Evolutionary conservation across 139 green algal species (phyloP).

Genomic region (Tetradesmus obliquus): DNA sequence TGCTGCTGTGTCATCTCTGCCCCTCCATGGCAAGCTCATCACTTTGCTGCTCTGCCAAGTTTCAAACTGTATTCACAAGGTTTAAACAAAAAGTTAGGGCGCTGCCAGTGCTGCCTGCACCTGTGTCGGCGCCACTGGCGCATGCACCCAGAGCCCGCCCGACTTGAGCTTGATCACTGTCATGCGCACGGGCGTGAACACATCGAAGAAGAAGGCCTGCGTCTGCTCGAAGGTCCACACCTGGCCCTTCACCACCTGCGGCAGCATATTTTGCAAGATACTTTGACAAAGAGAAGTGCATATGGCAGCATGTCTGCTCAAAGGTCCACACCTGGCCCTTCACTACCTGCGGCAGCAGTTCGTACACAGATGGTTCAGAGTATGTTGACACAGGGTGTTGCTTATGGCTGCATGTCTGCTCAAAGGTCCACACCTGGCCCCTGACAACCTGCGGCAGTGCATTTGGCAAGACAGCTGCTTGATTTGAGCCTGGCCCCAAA

Average conservation of each 20-base stretch:
- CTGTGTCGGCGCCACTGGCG: conserved; percentile 87
- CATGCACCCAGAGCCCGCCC: conserved; percentile 89
- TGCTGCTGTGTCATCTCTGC: neutral
- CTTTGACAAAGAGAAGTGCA: neutral
- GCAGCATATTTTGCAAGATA: neutral
- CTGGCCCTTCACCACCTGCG: conserved; percentile 71
- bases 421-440: conserved; percentile 88
- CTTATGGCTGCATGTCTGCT: conserved; percentile 72
- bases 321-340: conserved; percentile 86
- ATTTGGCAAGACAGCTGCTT: neutral
- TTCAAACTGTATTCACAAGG: no score
- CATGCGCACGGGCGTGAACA: conserved; percentile 90
- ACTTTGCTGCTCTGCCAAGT: no score
- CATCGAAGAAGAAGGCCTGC: conserved; percentile 74
- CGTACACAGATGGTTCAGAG: no score
- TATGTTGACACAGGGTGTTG: neutral
- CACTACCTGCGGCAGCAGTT: conserved; percentile 64
- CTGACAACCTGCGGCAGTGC: conserved; percentile 68
- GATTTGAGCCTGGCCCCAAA: neutral
- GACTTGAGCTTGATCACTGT: conserved; percentile 84
- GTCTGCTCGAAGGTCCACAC: conserved; percentile 95
- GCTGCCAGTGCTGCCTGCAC: conserved; percentile 28
- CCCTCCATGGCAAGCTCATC: no score
- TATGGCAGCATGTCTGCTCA: conserved; percentile 76
- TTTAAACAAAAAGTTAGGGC: neutral